Base-by-base conservation (phyloP, 2,329 filamentous ascomycete species). In the Aspergillus tamarii region DNA sequence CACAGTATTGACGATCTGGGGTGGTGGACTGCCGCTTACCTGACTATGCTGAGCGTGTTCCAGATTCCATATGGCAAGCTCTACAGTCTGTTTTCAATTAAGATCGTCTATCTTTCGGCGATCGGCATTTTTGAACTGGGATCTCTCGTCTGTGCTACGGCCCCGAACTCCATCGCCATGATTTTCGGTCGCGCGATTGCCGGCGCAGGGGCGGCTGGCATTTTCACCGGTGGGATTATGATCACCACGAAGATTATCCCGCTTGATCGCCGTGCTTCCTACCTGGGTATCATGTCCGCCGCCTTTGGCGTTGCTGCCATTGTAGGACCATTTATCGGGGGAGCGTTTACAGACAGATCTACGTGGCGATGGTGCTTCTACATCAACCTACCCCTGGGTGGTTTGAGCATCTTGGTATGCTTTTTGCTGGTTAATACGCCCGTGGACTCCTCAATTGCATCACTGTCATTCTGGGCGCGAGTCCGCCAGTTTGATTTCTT, bases 401-500 rank as follows among this genome's bases (percentile, higher is more conserved):
- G 34, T 6, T 16, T 36, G 12, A 36, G 34, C 14, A 36, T 36
- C 14, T 36, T 36, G 14, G 34, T 36, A 16, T 36, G 34, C 3
- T 36, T 36, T 16, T 16, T 36, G 34, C 34, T 36, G 5, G 34
- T 36, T 14, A 36, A 36, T 16, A 36, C 34, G 0, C 34, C 34
- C 14, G 34, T 36, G 34, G 34, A 36, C 34, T 16, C 34, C 2
- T 36, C 34, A 7, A 8, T 36, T 16, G 34, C 14, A 14, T 8
- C 34, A 36, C 34, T 36, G 14, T 36, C 34, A 36, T 16, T 36
- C 5, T 7, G 12, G 14, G 14, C 14, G 16, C 34, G 41, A 43
- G n/a, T 43, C 19, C 41, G 62, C 54, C 76, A 81, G 66, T 76
- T 87, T 50, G 85, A 87, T 69, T 73, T 84, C 12, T 46, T 79